Base-by-base conservation (phyloP, 139 green algal species). In the Micractinium conductrix region DNA sequence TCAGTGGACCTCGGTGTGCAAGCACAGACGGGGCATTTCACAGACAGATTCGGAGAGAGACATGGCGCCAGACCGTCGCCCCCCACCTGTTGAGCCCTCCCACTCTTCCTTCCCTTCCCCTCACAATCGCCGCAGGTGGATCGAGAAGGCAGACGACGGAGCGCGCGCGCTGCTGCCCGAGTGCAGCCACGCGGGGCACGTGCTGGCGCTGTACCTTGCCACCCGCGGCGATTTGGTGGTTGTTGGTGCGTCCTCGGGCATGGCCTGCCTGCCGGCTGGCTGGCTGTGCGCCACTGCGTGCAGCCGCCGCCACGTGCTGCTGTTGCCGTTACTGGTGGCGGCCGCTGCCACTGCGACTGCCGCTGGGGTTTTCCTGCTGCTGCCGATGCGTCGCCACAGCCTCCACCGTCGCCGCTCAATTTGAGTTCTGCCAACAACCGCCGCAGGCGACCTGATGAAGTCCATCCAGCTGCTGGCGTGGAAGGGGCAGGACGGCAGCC, bases 361-460 rank as follows among this genome's bases (percentile, higher is more conserved):
- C 68, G 2, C 48, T 58, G 2, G 16, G 62, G 26, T 37, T 9
- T 28, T 16, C 26, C 26, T 69, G 62, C 62, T 69, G 62, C 62
- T n/a, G 22, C 30, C 28, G 62, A 9, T 69, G 26, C 48, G 48
- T 10, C 48, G 48, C 12, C 48, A 16, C 12, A 10, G 48, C 12
- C 48, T 58, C 48, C 16, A 16, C 48, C 16, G 48, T 16, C 16
- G 48, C 53, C 8, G 53, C 6, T 62, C 26, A 21, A n/a, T n/a
- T n/a, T n/a, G n/a, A n/a, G 19, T 62, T 19, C 53, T 62, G 53
- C 53, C 2, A 19, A 62, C 53, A 62, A 14, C 5, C 10, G 53
- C 10, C 10, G 53, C 86, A 93, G 95, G 97, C 24, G 97, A 99
- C 86, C 83, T 99, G 44, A 99, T 99, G 97, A 96, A 97, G 71